phyloP scores from a whole-genome alignment of 1,284 basidiomycete genomes.

The Apiotrichum domesticum region DNA sequence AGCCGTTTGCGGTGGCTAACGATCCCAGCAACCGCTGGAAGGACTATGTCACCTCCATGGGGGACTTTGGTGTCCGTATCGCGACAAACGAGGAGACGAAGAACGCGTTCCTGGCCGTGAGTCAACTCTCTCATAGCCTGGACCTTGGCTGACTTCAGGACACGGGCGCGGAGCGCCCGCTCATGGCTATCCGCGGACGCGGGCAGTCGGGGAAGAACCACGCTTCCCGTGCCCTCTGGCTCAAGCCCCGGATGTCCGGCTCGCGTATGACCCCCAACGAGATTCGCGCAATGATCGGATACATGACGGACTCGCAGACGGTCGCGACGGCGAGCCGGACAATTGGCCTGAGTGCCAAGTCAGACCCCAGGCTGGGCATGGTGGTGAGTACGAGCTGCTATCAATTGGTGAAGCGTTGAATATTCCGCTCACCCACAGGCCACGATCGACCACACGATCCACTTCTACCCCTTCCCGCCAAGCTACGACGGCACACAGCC shows the following conservation, averaged over 20 bases:
- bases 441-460: conserved; percentile 76
- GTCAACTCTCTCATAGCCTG: background rate
- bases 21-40: background rate
- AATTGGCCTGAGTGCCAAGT: conserved; percentile 54
- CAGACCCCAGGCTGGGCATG: conserved; percentile 56
- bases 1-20: conserved; percentile 52
- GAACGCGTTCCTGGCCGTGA: conserved; percentile 23
- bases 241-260: conserved; percentile 56
- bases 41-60: conserved; percentile 50
- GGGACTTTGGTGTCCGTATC: conserved; percentile 30
- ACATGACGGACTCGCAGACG: conserved; percentile 76
- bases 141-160: conserved; percentile 9
- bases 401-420: no score
- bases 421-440: conserved; percentile 50
- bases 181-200: conserved; percentile 53
- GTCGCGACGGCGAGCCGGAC: conserved; percentile 60
- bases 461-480: conserved; percentile 67
- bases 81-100: conserved; percentile 51
- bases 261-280: conserved; percentile 60
- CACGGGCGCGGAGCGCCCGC: conserved; percentile 56
- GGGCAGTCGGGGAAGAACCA: conserved; percentile 10
- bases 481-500: conserved; percentile 71
- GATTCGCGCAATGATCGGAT: conserved; percentile 81
- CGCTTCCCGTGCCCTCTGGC: conserved; percentile 66
- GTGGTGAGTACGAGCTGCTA: conserved; percentile 50